Percentiles rank a stretch among this genome's conserved stretches.
Conservation (phyloP, 768 basidiomycete genomes). For the Termitomyces sp. region DNA sequence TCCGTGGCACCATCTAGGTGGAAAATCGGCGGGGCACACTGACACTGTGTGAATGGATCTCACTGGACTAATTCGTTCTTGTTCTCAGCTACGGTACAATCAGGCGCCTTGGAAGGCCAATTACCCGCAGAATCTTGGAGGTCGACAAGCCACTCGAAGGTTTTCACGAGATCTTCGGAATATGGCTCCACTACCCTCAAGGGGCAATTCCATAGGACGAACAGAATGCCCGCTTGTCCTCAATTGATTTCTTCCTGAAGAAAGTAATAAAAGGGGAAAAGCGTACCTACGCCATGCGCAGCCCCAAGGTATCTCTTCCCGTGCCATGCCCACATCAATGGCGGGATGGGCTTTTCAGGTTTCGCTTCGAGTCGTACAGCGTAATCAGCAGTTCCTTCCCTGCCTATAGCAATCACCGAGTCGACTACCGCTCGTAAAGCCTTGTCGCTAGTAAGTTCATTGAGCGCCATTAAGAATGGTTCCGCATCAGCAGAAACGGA, state of each 20-base stretch:
- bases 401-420: slow-evolving; percentile 42
- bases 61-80: slow-evolving; percentile 46
- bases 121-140: slow-evolving; percentile 44
- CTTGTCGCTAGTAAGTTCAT: slow-evolving; percentile 28
- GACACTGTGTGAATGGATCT: slow-evolving; percentile 9
- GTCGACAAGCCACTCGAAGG: slow-evolving; percentile 42
- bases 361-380: slow-evolving; percentile 18
- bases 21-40: not conserved
- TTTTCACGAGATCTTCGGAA: slow-evolving; percentile 34
- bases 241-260: not conserved
- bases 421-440: slow-evolving; percentile 32
- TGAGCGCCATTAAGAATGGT: not conserved
- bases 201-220: slow-evolving; percentile 43
- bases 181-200: slow-evolving; percentile 28
- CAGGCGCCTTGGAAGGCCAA: slow-evolving; percentile 44
- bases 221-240: slow-evolving; percentile 48
- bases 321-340: slow-evolving; percentile 60
- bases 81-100: not conserved
- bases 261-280: not conserved
- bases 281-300: slow-evolving; percentile 56
- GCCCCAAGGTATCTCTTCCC: slow-evolving; percentile 51
- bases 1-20: slow-evolving; percentile 55
- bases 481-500: not conserved
- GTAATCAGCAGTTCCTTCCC: slow-evolving; percentile 31
- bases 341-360: slow-evolving; percentile 21